These are phyloP conservation scores for Phialocephala sp. DNA, from an alignment of 2,329 filamentous ascomycete species.

Conservation along the genomic window DNA sequence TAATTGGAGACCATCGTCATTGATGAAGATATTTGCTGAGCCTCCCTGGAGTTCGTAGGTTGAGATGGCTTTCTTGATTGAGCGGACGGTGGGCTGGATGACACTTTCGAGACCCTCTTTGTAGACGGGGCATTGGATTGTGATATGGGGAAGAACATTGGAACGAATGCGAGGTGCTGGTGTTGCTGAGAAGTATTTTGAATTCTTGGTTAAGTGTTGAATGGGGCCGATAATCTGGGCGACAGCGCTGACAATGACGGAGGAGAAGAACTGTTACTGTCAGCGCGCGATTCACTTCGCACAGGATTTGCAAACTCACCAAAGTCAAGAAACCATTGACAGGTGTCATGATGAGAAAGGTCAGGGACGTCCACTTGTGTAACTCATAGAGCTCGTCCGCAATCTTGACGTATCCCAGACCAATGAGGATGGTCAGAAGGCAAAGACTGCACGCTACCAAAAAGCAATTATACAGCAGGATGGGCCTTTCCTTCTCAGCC, in stretches of 20 bases:
- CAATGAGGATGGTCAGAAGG: conserved; percentile 13
- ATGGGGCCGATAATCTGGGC: conserved; percentile 24
- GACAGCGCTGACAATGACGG: conserved; percentile 13
- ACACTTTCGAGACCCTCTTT: conserved; percentile 53
- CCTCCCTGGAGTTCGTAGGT: conserved; percentile 66
- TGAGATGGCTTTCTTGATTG: conserved; percentile 60
- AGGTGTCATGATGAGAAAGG: conserved; percentile 16
- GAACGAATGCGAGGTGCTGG: conserved; percentile 17
- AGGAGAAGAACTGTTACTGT: conserved; percentile 20
- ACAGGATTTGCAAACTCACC: conserved; percentile 5
- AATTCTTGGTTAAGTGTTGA: conserved; percentile 22
- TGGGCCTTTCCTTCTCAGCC: conserved; percentile 18
- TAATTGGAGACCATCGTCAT: conserved; percentile 75
- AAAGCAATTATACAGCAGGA: conserved; percentile 19
- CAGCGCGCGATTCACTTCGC: not conserved
- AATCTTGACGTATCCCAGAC: conserved; percentile 17
- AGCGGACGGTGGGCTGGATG: conserved; percentile 60
- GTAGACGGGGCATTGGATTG: conserved; percentile 44
- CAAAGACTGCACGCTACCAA: conserved; percentile 20
- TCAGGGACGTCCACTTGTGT: conserved; percentile 9
- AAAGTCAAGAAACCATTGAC: conserved; percentile 18
- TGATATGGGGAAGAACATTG: conserved; percentile 23
- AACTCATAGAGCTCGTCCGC: conserved; percentile 15
- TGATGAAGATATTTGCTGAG: conserved; percentile 69
- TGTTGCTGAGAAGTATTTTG: conserved; percentile 23